Evolutionary conservation across 2,329 filamentous ascomycete genomes (phyloP), one percentile per base, ranked within the genome.

Genomic region (Aspergillus sp.): DNA sequence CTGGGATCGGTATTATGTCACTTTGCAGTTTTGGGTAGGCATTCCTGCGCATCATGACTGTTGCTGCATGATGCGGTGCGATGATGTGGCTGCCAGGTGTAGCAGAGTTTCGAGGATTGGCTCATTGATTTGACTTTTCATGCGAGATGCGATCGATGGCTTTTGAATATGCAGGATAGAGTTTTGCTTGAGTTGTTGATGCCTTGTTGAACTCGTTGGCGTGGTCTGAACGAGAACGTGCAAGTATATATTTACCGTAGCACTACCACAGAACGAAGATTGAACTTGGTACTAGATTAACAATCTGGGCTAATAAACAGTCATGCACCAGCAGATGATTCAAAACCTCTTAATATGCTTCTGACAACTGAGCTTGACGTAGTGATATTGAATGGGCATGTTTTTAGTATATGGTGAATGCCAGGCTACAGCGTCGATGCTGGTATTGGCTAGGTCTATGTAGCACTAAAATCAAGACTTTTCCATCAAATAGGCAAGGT

Each of bases 401-500:
- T n/a, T 24, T 12, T n/a, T 17, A 13, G 4, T 11, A 46, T 3
- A 5, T 46, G 13, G 20, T 4, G 8, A 12, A 11, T 30, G 1
- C 3, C 27, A 11, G 3, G 11, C 0, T 11, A 1, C 9, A 30
- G 2, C 3, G 11, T 27, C 0, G 12, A 11, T 17, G 17, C 9
- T 41, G 4, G 9, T 11, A 24, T 45, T 6, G 15, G 3, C 9
- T 27, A 22, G 22, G 19, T 9, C 7, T 44, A 45, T 57, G 5
- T 11, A 51, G 8, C 20, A 44, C 5, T 39, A 41, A 22, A 44
- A 13, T 17, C 0, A 4, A 13, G 6, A 3, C 2, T 17, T 19
- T 17, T 47, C 13, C 19, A 54, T 50, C 51, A 40, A 40, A 46
- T 5, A 51, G 56, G 56, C 56, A 58, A 58, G 56, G 56, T 58